Conservation (phyloP, 345 rosid species). For the Geranium brycei region DNA sequence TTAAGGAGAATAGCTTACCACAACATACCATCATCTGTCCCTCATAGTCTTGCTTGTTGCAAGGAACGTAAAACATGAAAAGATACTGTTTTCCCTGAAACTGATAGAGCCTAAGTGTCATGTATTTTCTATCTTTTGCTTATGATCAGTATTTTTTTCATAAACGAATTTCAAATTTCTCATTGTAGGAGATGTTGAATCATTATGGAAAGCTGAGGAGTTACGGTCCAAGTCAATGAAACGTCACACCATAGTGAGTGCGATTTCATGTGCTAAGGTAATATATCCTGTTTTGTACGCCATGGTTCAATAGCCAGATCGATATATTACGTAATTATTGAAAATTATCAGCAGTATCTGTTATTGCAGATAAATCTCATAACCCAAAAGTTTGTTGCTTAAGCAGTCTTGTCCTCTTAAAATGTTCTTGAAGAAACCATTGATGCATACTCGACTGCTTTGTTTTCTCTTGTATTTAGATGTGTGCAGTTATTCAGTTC, state of each 20-base stretch:
- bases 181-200: slow-evolving; percentile 45
- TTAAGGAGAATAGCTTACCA: no score
- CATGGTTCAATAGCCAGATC: no score
- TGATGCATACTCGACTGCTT: no score
- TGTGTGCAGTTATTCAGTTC: no score
- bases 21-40: no score
- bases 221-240: slow-evolving; percentile 53
- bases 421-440: background rate
- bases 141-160: slow-evolving; percentile 2
- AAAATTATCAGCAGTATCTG: background rate
- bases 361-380: background rate
- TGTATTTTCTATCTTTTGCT: background rate
- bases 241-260: slow-evolving; percentile 46
- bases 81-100: background rate
- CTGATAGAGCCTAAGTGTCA: background rate
- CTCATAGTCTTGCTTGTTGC: no score
- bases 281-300: slow-evolving; percentile 2
- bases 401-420: background rate
- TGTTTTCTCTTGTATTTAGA: no score
- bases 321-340: background rate
- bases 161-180: slow-evolving; percentile 2
- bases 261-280: slow-evolving; percentile 77
- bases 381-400: no score
- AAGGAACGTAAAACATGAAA: background rate
- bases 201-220: slow-evolving; percentile 68